Evolutionary conservation across 2,329 filamentous ascomycete genomes (phyloP).

Genomic region (Sporothrix mexicana): DNA sequence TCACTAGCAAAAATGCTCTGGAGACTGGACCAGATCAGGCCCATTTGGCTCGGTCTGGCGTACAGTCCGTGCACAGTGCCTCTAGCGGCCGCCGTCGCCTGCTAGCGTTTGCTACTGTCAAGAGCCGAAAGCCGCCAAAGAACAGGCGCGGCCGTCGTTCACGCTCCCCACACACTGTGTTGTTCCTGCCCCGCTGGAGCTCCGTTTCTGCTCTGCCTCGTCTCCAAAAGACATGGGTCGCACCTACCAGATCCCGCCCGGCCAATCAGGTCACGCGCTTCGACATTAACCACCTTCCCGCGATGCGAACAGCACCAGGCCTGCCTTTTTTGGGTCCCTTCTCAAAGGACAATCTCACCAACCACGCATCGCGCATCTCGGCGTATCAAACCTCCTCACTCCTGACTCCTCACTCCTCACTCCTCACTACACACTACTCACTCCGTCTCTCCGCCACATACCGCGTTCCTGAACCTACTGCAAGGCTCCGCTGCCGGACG

Average conservation of each 20-base stretch:
- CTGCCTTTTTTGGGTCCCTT: not conserved
- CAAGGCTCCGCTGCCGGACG: constrained; percentile 16
- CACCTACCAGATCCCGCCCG: not conserved
- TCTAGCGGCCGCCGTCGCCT: not conserved
- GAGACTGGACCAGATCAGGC: constrained; percentile 16
- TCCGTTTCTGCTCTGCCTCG: constrained; percentile 8
- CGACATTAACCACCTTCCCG: constrained; percentile 25
- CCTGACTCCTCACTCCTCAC: not conserved
- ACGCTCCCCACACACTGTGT: not conserved
- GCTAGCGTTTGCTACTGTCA: not conserved
- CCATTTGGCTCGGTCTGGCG: not conserved
- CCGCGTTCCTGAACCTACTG: not conserved
- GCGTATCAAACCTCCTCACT: constrained; percentile 23
- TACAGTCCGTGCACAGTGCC: constrained; percentile 23
- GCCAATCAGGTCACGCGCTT: constrained; percentile 26
- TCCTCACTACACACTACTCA: not conserved
- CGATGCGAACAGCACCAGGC: not conserved
- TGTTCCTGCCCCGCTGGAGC: constrained; percentile 14
- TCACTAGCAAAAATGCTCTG: not conserved
- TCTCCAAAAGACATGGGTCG: constrained; percentile 3
- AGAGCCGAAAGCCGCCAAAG: no score
- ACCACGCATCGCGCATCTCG: constrained; percentile 13
- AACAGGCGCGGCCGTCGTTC: not conserved
- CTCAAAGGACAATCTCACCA: constrained; percentile 28
- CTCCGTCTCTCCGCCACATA: not conserved